Evolutionary conservation across 2,329 filamentous ascomycete genomes (phyloP).

Genomic region (Colletotrichum destructivum): DNA sequence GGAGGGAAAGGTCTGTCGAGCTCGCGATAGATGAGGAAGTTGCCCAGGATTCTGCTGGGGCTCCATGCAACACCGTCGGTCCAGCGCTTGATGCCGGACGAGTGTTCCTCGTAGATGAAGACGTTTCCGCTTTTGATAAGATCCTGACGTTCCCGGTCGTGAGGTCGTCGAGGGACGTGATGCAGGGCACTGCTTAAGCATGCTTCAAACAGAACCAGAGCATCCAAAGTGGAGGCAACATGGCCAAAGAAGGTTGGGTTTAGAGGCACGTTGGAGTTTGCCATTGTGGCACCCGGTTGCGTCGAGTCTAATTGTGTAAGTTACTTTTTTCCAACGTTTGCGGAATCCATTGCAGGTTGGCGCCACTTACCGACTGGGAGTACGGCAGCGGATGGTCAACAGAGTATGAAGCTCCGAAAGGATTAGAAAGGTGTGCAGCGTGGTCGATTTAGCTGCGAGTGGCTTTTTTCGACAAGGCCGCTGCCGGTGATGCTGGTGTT

Average conservation of each 20-base stretch:
- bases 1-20: conserved; percentile 83
- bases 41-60: conserved; percentile 86
- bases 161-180: conserved; percentile 86
- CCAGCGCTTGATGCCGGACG: conserved; percentile 94
- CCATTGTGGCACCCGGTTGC: conserved; percentile 39
- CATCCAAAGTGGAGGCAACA: conserved; percentile 80
- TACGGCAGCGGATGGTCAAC: neutral
- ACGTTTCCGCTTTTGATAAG: conserved; percentile 89
- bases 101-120: conserved; percentile 93
- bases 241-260: conserved; percentile 78
- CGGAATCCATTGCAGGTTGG: conserved; percentile 15
- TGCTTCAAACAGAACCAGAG: conserved; percentile 84
- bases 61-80: conserved; percentile 94
- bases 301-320: conserved; percentile 39
- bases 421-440: neutral
- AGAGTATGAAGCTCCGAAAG: neutral
- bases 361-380: conserved; percentile 33
- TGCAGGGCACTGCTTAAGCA: conserved; percentile 79
- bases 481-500: neutral
- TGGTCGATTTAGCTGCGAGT: neutral
- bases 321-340: conserved; percentile 30
- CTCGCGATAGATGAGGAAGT: conserved; percentile 89
- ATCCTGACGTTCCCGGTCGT: conserved; percentile 83
- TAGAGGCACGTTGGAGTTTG: conserved; percentile 60
- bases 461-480: neutral